Evolutionary conservation across 2,329 filamentous ascomycete species (phyloP).

Genomic region (Trichoderma simmonsii): DNA sequence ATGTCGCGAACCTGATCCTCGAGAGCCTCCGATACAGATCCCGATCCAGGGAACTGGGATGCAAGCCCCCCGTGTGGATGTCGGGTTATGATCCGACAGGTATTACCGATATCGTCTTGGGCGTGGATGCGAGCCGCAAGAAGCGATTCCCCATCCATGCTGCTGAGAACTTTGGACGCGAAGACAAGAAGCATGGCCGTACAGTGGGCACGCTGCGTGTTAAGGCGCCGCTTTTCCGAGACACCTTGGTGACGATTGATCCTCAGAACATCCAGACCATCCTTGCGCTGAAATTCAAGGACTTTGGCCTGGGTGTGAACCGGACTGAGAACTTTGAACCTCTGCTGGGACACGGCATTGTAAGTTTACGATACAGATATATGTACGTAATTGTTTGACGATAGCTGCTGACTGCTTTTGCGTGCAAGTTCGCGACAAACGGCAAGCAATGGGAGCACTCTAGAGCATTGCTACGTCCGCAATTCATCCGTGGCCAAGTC

Average conservation of each 20-base stretch:
- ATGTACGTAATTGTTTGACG: too few species aligned
- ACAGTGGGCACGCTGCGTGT: conserved; percentile 22
- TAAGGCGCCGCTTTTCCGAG: conserved; percentile 23
- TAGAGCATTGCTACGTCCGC: conserved; percentile 38
- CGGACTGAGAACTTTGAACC: conserved; percentile 31
- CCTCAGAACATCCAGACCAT: conserved; percentile 31
- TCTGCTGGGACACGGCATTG: conserved; percentile 44
- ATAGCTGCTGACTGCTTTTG: not conserved
- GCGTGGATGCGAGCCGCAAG: conserved; percentile 20
- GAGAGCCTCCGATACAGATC: conserved; percentile 13
- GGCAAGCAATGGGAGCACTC: conserved; percentile 38
- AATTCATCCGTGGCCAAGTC: conserved; percentile 43
- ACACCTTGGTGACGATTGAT: conserved; percentile 24
- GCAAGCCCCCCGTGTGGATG: conserved; percentile 18
- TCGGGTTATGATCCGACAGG: conserved; percentile 21
- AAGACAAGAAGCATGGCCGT: conserved; percentile 18
- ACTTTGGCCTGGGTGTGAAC: conserved; percentile 26
- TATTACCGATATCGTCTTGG: conserved; percentile 13
- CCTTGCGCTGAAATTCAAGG: conserved; percentile 27
- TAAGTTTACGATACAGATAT: conserved; percentile 14
- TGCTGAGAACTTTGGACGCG: not conserved
- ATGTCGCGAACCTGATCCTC: conserved; percentile 17
- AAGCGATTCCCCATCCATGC: conserved; percentile 22
- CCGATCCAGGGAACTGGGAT: conserved; percentile 22
- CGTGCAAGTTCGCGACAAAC: conserved; percentile 32